A percentile compares a stretch with the other conserved stretches of the same genome.
These are phyloP conservation scores for Penicillium simplicissimum DNA, from an alignment of 495 filamentous ascomycete species.

Conservation along the genomic window DNA sequence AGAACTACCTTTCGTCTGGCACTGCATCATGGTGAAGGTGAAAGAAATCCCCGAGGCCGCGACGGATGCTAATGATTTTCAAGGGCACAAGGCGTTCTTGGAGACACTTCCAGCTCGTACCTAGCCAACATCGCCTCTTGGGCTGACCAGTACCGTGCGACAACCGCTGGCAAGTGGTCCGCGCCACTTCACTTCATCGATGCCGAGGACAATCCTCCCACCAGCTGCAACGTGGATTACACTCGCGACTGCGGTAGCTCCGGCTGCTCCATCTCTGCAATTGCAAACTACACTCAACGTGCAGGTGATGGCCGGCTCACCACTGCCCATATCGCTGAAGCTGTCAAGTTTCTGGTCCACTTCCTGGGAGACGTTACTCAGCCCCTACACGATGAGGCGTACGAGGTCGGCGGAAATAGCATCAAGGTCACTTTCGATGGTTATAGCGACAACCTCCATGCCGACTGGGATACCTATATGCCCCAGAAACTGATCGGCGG, in stretches of 20 bases:
- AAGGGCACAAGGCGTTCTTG: slow-evolving; percentile 28
- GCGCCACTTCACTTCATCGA: slow-evolving; percentile 62
- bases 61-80: slow-evolving; percentile 6
- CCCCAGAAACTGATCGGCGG: slow-evolving; percentile 55
- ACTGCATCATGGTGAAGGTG: slow-evolving; percentile 39
- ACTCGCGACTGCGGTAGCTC: slow-evolving; percentile 56
- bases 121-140: slow-evolving; percentile 61
- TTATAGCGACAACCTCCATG: slow-evolving; percentile 58
- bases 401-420: slow-evolving; percentile 58
- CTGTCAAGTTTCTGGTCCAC: slow-evolving; percentile 58
- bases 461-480: slow-evolving; percentile 66
- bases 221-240: slow-evolving; percentile 55
- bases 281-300: slow-evolving; percentile 56
- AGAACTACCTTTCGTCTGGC: slow-evolving; percentile 48
- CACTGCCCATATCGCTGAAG: slow-evolving; percentile 23
- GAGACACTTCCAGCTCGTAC: slow-evolving; percentile 50
- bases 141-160: slow-evolving; percentile 60
- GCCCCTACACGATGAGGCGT: slow-evolving; percentile 61
- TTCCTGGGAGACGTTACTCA: slow-evolving; percentile 64
- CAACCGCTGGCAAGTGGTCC: slow-evolving; percentile 54
- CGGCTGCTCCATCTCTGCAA: slow-evolving; percentile 62
- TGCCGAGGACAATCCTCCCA: slow-evolving; percentile 61
- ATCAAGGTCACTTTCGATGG: slow-evolving; percentile 58
- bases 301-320: slow-evolving; percentile 24
- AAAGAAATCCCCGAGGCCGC: neutral